Percentiles rank a stretch among this genome's conserved stretches.
Conservation (phyloP, 768 basidiomycete species). For the Stropharia rugosoannulata region DNA sequence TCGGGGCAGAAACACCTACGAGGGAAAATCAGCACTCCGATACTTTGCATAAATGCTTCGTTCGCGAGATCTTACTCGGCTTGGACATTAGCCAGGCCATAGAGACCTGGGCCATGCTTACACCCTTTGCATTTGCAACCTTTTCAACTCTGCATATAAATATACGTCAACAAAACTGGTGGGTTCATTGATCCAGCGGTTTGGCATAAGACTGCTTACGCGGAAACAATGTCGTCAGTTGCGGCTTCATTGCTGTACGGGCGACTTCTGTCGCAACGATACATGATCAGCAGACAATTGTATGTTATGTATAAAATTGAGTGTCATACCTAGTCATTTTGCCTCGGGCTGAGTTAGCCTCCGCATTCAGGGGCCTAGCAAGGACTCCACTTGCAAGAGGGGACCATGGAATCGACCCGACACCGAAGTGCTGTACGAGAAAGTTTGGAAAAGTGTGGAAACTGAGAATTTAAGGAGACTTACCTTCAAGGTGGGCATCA, state of each 20-base stretch:
- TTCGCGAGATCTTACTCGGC: constrained; percentile 24
- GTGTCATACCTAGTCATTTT: no score
- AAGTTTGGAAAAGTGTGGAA: not conserved
- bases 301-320: no score
- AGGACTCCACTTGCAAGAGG: constrained; percentile 33
- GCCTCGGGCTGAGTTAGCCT: no score
- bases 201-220: constrained; percentile 24
- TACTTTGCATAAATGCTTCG: no score
- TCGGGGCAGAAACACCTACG: constrained; percentile 51
- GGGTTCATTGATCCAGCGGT: not conserved
- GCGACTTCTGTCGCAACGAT: no score
- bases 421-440: constrained; percentile 42
- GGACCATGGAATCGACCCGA: constrained; percentile 59
- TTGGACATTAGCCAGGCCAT: constrained; percentile 51
- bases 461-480: constrained; percentile 7
- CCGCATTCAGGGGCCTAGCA: no score
- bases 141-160: constrained; percentile 43
- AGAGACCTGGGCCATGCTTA: constrained; percentile 58
- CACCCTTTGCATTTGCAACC: constrained; percentile 48
- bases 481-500: constrained; percentile 58
- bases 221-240: constrained; percentile 25
- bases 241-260: constrained; percentile 45
- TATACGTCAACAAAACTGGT: not conserved
- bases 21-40: not conserved
- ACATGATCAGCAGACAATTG: no score